Evolutionary conservation across 768 basidiomycete species (phyloP), one percentile per base, ranked within the genome.

Genomic region (Leccinum broughii): DNA sequence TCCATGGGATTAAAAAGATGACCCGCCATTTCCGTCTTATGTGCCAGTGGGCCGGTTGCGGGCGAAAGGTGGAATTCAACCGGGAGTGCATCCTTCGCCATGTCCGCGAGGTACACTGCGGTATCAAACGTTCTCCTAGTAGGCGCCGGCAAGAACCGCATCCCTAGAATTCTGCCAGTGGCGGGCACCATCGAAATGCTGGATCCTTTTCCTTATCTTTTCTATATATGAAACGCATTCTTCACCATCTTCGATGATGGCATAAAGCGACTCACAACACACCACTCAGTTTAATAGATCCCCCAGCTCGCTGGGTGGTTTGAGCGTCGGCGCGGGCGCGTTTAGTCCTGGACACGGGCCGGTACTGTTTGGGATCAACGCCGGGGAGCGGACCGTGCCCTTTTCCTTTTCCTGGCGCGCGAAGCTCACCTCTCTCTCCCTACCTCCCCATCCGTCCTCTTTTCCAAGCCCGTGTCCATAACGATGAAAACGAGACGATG

Each of bases 291-390:
- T 30, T 24, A 2, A 69, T 75, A 20, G 77, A 22, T 81, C 79
- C 0, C 81, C 81, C 22, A 54, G 72, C 39, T 73, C 73, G 4
- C 34, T 71, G 24, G 66, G 71, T 2, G 65, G 70, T 0, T 71
- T 69, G 39, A 72, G 68, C 54, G 63, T 64, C 22, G 71, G 71
- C 22, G 72, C 53, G 1, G 64, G 66, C 10, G 66, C 72, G 6
- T 67, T 76, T 56, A 70, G 70, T 46, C 72, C 74, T 15, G 69
- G 72, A 0, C 69, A 72, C n/a, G 75, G 70, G 3, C 72, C 68
- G 8, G 56, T 72, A 7, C 73, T 64, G 4, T 76, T 72, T 63
- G 61, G 66, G 1, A 73, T 73, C 63, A 73, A 73, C 22, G 68
- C 66, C 0, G 3, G 72, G 70, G 5, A 39, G 37, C 63, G 77